These are phyloP conservation scores for Sclerotinia borealis DNA, from an alignment of 2,329 filamentous ascomycete genomes.

Conservation along the genomic window DNA sequence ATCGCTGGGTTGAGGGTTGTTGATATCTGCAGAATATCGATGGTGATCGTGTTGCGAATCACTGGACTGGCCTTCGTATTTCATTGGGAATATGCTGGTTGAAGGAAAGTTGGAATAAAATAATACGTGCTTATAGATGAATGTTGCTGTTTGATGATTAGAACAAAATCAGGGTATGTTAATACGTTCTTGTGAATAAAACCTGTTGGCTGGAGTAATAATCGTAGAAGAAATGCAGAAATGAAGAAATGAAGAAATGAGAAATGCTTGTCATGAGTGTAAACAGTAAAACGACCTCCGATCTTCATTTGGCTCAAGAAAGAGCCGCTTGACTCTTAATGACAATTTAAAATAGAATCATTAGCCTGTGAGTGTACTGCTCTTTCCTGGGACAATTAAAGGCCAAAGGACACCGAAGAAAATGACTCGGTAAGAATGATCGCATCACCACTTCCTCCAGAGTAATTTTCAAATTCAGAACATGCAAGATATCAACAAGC, in stretches of 20 bases:
- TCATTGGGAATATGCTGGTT: not conserved
- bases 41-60: not conserved
- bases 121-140: not conserved
- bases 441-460: not conserved
- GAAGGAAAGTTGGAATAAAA: not conserved
- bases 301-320: not conserved
- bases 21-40: not conserved
- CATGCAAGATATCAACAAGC: not conserved
- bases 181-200: not conserved
- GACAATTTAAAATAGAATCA: not conserved
- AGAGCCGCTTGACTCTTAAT: not conserved
- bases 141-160: not conserved
- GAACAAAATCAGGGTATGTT: not conserved
- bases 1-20: too few relatives aligned
- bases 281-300: not conserved
- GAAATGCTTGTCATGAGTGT: not conserved
- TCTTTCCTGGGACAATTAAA: not conserved
- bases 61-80: not conserved
- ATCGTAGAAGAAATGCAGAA: not conserved
- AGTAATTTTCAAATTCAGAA: not conserved
- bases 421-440: not conserved
- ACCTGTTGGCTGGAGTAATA: not conserved
- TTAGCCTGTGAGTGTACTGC: not conserved
- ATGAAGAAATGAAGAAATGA: not conserved
- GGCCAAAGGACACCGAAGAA: not conserved